phyloP scores from a whole-genome alignment of 768 basidiomycete species.

The Mycena galericulata region DNA sequence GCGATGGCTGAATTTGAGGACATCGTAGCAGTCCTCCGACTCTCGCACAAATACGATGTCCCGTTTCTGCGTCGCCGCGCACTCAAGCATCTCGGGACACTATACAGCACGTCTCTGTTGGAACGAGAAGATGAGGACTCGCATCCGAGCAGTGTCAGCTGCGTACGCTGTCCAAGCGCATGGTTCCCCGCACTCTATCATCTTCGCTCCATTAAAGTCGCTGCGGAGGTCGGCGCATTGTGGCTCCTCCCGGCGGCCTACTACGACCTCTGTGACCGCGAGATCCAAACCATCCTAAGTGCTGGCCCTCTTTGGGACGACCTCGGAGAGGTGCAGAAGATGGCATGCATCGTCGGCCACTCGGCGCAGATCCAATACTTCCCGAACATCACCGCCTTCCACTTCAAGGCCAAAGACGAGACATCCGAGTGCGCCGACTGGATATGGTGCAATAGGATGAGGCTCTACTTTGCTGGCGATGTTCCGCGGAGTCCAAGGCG shows the following conservation, averaged over 20 bases:
- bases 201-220: neutral
- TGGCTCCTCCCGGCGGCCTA: conserved; percentile 6
- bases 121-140: neutral
- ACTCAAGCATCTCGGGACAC: neutral
- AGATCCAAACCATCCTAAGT: neutral
- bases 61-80: neutral
- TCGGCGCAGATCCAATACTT: neutral
- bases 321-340: neutral
- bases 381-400: neutral
- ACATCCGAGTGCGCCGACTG: too few species aligned
- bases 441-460: too few species aligned
- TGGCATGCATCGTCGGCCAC: neutral
- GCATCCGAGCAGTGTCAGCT: too few species aligned
- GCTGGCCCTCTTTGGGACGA: neutral
- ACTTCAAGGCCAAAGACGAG: too few species aligned
- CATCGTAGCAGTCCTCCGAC: neutral
- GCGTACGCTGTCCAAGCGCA: too few species aligned
- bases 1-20: neutral
- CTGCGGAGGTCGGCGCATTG: neutral
- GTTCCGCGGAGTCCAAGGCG: too few species aligned
- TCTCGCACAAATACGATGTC: conserved; percentile 12
- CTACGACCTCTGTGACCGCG: neutral
- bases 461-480: too few species aligned
- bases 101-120: neutral
- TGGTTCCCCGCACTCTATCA: too few species aligned